Evolutionary conservation across 108 stramenopile genomes (phyloP).

Genomic region (Poteriospumella lacustris): DNA sequence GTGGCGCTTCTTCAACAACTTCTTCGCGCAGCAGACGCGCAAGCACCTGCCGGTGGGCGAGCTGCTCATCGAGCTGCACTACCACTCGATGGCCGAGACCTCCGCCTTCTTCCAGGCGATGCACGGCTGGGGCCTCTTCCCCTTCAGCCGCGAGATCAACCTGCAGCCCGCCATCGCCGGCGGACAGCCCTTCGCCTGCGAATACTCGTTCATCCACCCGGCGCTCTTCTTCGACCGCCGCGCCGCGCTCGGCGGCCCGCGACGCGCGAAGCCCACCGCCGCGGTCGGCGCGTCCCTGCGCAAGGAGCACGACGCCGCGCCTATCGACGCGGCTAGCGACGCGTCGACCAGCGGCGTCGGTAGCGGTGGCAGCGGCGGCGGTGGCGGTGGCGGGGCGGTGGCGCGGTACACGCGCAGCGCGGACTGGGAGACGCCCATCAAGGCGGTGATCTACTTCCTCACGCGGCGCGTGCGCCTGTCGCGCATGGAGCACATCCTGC

Average conservation of each 20-base stretch:
- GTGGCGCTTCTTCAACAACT: conserved; percentile 13
- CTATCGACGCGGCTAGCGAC: no score
- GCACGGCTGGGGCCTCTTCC: conserved; percentile 2
- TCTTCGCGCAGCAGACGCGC: not conserved
- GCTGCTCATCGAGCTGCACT: conserved; percentile 33
- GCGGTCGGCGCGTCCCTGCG: no score
- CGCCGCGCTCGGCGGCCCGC: not conserved
- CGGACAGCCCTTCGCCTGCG: conserved; percentile 20
- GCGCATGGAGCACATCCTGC: not conserved
- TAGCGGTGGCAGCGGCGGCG: no score
- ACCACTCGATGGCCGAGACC: conserved; percentile 4
- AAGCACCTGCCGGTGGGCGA: conserved; percentile 17
- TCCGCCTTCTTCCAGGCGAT: conserved; percentile 9
- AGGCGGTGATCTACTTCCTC: conserved; percentile 28
- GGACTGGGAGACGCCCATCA: not conserved
- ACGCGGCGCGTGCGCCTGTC: not conserved
- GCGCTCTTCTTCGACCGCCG: not conserved
- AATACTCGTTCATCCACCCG: conserved; percentile 31
- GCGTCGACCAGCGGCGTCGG: no score
- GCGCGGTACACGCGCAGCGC: not conserved
- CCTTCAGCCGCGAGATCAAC: conserved; percentile 33
- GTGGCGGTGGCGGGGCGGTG: no score
- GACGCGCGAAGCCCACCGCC: not conserved
- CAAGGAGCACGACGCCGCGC: no score
- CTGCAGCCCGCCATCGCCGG: conserved; percentile 17